Base-by-base conservation (phyloP, 129 eudicot genomes). In the Mikania micrantha region DNA sequence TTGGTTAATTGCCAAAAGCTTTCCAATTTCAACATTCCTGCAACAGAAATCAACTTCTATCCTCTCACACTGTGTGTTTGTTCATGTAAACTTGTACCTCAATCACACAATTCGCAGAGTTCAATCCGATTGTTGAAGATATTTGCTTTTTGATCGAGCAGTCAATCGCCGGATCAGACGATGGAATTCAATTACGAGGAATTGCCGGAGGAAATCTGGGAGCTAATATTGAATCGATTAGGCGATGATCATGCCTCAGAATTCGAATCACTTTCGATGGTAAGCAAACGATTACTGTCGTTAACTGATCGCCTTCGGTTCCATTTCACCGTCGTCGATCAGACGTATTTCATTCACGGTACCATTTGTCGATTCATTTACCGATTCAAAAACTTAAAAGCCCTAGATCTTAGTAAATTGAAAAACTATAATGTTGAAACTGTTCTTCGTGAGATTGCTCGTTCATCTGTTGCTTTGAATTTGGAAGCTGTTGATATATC, bases 131-230 rank as follows among this genome's bases (percentile, higher is more conserved):
- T 15, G 9, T 53, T 53, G 9, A 63, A 22, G 0, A 0, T 3
- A 22, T 40, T 58, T 4, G 31, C 42, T 74, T 27, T 19, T 15
- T 17, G 16, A 52, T 69, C 22, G n/a, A 48, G 11, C 1, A 0
- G 4, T 54, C 57, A 22, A 56, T 61, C 35, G 47, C 74, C 21
- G 12, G 35, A 76, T 44, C 47, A 19, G 3, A 66, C 19, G 10
- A 77, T 73, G 82, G 45, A 25, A 42, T 15, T 29, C 35, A 68
- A 54, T 19, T 72, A 54, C 15, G 75, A 47, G 3, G 84, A 83
- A 20, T 57, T 83, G 19, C 82, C 82, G 4, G 85, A 73, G 13
- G 85, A 80, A 34, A 73, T 83, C 54, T 80, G 88, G 88, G 85
- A 74, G 50, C 24, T 77, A 49, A 80, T 84, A 0, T 3, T 84